Conservation (phyloP, 768 basidiomycete genomes). For the Lyophyllum semitale region DNA sequence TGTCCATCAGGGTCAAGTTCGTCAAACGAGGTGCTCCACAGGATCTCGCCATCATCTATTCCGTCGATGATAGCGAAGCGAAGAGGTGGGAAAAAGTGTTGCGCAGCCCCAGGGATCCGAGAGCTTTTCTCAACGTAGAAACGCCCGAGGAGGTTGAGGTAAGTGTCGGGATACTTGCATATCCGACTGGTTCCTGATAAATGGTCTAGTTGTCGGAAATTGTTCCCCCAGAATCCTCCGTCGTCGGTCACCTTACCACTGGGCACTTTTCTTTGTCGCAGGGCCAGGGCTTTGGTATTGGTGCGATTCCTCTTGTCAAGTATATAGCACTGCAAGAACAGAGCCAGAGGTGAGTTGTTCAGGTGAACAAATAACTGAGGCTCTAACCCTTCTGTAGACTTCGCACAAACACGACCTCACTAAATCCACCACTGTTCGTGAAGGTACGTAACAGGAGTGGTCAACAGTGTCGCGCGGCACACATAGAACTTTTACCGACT, state of each 20-base stretch:
- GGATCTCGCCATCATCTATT: constrained; percentile 76
- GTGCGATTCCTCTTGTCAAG: constrained; percentile 60
- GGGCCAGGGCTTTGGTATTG: constrained; percentile 80
- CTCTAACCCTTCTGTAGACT: constrained; percentile 20
- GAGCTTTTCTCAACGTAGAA: constrained; percentile 23
- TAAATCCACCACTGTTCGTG: constrained; percentile 43
- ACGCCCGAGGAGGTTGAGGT: constrained; percentile 31
- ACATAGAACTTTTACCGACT: constrained; percentile 33
- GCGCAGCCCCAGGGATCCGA: constrained; percentile 10
- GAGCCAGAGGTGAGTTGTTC: constrained; percentile 30
- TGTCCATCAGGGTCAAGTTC: constrained; percentile 66
- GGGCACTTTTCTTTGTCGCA: constrained; percentile 81
- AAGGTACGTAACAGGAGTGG: constrained; percentile 67
- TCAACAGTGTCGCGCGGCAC: constrained; percentile 53
- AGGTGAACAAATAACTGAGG: neutral
- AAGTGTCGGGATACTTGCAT: neutral
- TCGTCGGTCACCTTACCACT: constrained; percentile 84
- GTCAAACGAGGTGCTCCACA: constrained; percentile 70
- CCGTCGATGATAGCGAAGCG: constrained; percentile 55
- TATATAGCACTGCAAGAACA: constrained; percentile 58
- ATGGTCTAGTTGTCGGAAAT: constrained; percentile 44
- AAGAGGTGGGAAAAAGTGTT: constrained; percentile 45
- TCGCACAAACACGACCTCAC: constrained; percentile 25
- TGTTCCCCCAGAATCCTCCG: constrained; percentile 39
- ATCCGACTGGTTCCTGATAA: neutral